Evolutionary conservation across 441 rosid genomes (phyloP), one percentile per base, ranked within the genome.

Genomic region (Brassica hybrid): DNA sequence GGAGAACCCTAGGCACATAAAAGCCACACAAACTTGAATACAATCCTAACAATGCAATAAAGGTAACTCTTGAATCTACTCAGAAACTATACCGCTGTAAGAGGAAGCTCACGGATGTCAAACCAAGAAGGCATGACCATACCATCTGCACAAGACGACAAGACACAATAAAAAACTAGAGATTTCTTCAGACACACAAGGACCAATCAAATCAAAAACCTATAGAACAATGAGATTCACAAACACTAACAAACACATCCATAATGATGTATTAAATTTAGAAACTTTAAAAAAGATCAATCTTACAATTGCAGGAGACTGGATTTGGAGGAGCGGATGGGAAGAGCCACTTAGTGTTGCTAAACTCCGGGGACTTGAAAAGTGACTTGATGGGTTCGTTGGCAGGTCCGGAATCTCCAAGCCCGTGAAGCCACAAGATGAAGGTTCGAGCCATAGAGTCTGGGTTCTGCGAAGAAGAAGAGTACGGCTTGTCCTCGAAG

Each of bases 81-180:
- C 52, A 45, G 52, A 45, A 0, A 8, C 0, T 5, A n/a, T 85
- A 93, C 98, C 70, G 90, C 91, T 6, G 89, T 88, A 69, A 93
- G 81, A 23, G 98, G 98, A 74, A 93, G 89, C 93, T 93, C 97
- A 65, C 78, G 93, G 74, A 93, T 88, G 78, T 94, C 94, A 76
- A 94, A 94, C 98, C 98, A 94, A 38, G 97, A 91, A 63, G 97
- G 95, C 96, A 91, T 94, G 74, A 88, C 88, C 78, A 86, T 77
- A 82, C 96, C 96, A 86, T 88, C 98, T 94, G 77, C 86, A 85
- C 18, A 74, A 82, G n/a, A 81, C 9, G 4, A 9, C 54, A 76
- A 67, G 41, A 0, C 23, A 63, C 48, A 73, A 36, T 64, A 12
- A 38, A 13, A n/a, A n/a, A n/a, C n/a, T n/a, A n/a, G n/a, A n/a